Percentiles rank a stretch among this genome's conserved stretches.
Evolutionary conservation across 2,329 filamentous ascomycete species (phyloP).

Genomic region (Cercospora brassicicola): DNA sequence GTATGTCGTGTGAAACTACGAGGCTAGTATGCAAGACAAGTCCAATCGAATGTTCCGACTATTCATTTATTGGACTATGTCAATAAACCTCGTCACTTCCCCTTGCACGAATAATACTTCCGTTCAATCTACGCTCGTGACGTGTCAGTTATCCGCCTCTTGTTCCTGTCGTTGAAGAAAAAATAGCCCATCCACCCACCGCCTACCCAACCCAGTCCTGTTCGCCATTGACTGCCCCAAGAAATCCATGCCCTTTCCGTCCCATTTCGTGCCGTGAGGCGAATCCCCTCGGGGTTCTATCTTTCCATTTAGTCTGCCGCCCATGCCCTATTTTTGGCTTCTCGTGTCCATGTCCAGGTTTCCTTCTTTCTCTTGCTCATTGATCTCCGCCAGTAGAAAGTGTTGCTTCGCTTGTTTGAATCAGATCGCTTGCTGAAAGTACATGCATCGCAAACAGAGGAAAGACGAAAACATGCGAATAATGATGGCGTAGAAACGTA

Average conservation of each 20-base stretch:
- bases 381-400: not conserved
- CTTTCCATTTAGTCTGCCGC: not conserved
- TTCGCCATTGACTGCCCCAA: not conserved
- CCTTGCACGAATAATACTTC: not conserved
- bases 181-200: not conserved
- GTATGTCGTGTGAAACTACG: not conserved
- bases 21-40: too few relatives aligned
- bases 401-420: not conserved
- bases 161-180: slow-evolving; percentile 9
- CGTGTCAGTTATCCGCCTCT: not conserved
- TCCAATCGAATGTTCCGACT: too few relatives aligned
- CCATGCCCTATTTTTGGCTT: not conserved
- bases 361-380: not conserved
- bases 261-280: slow-evolving; percentile 19
- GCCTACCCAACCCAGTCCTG: not conserved
- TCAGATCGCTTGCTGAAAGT: not conserved
- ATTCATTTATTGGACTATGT: not conserved
- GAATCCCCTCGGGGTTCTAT: not conserved
- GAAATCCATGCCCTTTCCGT: not conserved
- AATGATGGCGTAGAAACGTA: not conserved
- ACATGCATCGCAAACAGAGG: not conserved
- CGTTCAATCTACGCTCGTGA: not conserved
- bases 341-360: not conserved
- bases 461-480: not conserved
- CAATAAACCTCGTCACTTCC: not conserved